Percentiles rank a stretch among this genome's conserved stretches.
phyloP scores from a whole-genome alignment of 371 early-diverging fungal genomes.

The Nematocida major region DNA sequence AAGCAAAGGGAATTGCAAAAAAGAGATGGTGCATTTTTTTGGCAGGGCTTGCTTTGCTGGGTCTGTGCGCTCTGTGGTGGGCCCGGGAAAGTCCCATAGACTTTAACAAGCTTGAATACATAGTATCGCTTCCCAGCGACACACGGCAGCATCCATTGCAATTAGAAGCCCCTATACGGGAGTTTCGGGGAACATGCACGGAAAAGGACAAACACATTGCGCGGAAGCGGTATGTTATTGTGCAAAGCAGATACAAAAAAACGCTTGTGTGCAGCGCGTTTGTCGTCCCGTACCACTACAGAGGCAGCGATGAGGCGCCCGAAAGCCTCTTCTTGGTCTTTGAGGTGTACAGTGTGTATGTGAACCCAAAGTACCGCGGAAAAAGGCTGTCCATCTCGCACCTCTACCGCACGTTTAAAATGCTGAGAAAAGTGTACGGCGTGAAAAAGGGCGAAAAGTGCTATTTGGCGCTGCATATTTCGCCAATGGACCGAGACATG shows the following conservation, averaged over 20 bases:
- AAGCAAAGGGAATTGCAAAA: background rate
- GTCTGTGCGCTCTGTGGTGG: background rate
- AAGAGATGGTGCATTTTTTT: too few relatives aligned
- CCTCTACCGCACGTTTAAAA: conserved; percentile 16
- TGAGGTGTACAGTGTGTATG: conserved; percentile 45
- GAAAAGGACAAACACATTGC: background rate
- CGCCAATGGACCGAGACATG: conserved; percentile 33
- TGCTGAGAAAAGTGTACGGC: conserved; percentile 5
- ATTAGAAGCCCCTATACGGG: conserved; percentile 5
- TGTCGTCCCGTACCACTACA: conserved; percentile 21
- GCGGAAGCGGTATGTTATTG: conserved; percentile 21
- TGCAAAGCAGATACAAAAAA: background rate
- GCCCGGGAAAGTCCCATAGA: background rate
- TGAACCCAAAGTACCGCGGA: conserved; percentile 12
- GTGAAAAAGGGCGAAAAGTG: background rate
- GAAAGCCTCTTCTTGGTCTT: background rate
- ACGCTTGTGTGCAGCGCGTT: conserved; percentile 29
- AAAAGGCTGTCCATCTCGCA: conserved; percentile 4
- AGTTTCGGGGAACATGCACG: background rate
- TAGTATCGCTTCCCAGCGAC: conserved; percentile 30
- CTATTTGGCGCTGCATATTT: conserved; percentile 25
- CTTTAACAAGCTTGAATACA: conserved; percentile 22
- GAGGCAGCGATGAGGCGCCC: background rate
- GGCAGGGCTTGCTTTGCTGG: background rate
- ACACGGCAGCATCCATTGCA: background rate